Conservation (phyloP, 345 rosid genomes). For the Aquilaria malaccensis region DNA sequence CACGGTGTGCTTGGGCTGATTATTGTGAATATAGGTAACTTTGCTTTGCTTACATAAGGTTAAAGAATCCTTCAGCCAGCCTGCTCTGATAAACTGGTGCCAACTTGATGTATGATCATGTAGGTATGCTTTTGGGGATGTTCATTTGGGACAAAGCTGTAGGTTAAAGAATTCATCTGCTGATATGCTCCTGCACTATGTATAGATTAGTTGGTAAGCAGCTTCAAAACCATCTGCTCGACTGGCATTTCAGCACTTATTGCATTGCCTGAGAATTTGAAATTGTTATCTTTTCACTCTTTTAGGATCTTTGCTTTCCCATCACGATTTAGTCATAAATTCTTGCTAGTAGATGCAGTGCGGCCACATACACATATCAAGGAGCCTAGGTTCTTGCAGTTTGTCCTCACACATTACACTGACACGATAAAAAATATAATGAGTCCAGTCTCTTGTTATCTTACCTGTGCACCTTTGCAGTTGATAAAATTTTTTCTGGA, state of each 20-base stretch:
- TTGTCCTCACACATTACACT: no score
- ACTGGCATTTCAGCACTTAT: no score
- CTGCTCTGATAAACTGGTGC: neutral
- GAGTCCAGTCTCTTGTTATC: no score
- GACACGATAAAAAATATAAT: no score
- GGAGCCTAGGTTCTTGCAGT: conserved; percentile 15
- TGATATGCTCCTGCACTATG: conserved; percentile 55
- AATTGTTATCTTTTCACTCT: no score
- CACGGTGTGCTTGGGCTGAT: conserved; percentile 93
- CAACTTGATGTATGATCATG: conserved; percentile 12
- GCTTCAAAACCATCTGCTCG: neutral
- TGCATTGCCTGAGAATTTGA: no score
- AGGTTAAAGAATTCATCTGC: conserved; percentile 76
- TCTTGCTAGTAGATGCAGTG: no score
- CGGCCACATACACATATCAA: neutral
- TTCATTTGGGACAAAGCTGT: conserved; percentile 98
- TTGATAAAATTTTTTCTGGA: no score
- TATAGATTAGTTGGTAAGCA: conserved; percentile 38
- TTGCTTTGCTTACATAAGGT: neutral
- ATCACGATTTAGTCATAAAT: no score
- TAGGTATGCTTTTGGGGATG: conserved; percentile 89
- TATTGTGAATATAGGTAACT: conserved; percentile 88
- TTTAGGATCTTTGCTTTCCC: no score
- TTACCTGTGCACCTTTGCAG: no score
- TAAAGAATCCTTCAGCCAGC: neutral